Evolutionary conservation across 768 basidiomycete species (phyloP), one percentile per base, ranked within the genome.

Genomic region (Suillus variegatus): DNA sequence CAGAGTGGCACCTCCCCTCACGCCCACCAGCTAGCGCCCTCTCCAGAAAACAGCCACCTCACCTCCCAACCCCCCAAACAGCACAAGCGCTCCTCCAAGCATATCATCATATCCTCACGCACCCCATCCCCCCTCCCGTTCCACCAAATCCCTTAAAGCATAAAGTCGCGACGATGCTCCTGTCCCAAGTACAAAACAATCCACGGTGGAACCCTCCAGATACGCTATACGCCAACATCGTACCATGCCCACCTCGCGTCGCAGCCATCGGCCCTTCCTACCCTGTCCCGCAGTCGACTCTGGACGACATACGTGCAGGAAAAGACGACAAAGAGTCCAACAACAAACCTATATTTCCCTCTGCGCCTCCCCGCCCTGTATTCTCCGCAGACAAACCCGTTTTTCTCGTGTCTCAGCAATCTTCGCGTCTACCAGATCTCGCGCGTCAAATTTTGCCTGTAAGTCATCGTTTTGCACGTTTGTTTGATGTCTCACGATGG

Each of bases 31-130:
- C 72, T 0, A 66, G 69, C 12, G 69, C 70, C 3, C 51, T 69
- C 7, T 66, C 76, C 38, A 69, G 71, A 13, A 14, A 69, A 0
- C 69, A 68, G 22, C 57, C 70, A 3, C 18, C 75, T 35, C 82
- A 80, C 6, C 73, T 81, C 7, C 75, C 84, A 6, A 83, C 84
- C 1, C 85, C 88, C 0, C 85, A 85, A 68, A 83, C 84, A 8
- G 88, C 91, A 67, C 89, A 84, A 3, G 82, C 90, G 1, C 83
- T 93, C 38, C 74, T 91, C 51, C 79, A 81, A 14, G 91, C 89
- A 6, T 93, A 91, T 71, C 92, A 91, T 67, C 88, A 93, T 68
- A 88, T 92, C 66, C 82, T 92, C 60, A 92, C 88, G 0, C 86
- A 92, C 68, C 88, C 89, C 1, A 84, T 88, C 0, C 78, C 86